Percentiles rank a stretch among this genome's conserved stretches.
phyloP scores from a whole-genome alignment of 2,329 filamentous ascomycete genomes.

The Orbilia javanica region DNA sequence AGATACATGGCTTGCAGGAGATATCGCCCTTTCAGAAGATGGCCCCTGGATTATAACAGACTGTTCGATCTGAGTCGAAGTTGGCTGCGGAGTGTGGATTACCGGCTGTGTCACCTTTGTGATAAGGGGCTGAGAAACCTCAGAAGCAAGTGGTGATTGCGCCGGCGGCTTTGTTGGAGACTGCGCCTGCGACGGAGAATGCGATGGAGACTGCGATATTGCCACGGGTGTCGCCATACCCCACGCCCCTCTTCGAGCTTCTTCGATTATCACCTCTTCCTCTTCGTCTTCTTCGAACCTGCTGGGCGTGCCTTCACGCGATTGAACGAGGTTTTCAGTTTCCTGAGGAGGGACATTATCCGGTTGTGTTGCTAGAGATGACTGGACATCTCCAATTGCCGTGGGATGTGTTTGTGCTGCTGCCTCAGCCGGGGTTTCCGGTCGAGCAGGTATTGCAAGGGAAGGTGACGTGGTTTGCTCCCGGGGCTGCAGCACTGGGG shows the following conservation, averaged over 20 bases:
- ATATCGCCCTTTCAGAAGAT: conserved; percentile 42
- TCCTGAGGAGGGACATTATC: conserved; percentile 6
- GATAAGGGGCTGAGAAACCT: conserved; percentile 54
- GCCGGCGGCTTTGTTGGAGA: conserved; percentile 49
- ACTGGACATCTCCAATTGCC: conserved; percentile 11
- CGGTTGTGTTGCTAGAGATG: conserved; percentile 15
- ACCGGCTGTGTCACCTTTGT: conserved; percentile 51
- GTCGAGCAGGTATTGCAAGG: not conserved
- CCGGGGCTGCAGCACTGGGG: conserved; percentile 29
- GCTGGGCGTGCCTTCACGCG: conserved; percentile 42
- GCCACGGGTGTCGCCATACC: conserved; percentile 53
- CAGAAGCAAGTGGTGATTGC: conserved; percentile 28
- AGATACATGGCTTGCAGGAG: conserved; percentile 52
- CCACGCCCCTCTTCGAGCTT: conserved; percentile 44
- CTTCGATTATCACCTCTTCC: conserved; percentile 45
- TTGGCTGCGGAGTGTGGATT: conserved; percentile 51
- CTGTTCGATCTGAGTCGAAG: conserved; percentile 33
- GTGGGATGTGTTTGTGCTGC: conserved; percentile 22
- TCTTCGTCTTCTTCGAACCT: conserved; percentile 53
- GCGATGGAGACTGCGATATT: conserved; percentile 38
- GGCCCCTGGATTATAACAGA: conserved; percentile 38
- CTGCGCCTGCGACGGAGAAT: conserved; percentile 34
- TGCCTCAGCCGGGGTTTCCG: conserved; percentile 25
- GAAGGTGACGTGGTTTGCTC: conserved; percentile 51
- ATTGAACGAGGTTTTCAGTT: conserved; percentile 11